A percentile compares a stretch with the other conserved stretches of the same genome.
Evolutionary conservation across 2,329 filamentous ascomycete species (phyloP).

Genomic region (Paraphaeosphaeria minitans): DNA sequence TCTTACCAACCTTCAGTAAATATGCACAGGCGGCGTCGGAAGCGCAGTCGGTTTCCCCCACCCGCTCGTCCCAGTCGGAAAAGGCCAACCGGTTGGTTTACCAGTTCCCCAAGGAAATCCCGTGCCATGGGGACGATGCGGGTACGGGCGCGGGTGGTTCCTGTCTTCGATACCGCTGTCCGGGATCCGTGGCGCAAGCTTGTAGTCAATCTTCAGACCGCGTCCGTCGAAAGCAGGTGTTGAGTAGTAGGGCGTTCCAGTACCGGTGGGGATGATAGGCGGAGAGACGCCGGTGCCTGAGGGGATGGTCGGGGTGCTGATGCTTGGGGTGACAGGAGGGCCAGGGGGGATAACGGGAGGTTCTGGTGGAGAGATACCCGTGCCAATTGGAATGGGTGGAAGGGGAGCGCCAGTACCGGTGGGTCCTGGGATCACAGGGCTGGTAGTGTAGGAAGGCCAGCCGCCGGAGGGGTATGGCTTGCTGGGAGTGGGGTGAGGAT

Average conservation of each 20-base stretch:
- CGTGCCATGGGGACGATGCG: neutral
- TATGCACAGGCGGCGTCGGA: neutral
- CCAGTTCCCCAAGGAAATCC: neutral
- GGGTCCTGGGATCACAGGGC: neutral
- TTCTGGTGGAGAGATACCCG: neutral
- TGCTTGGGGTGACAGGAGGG: neutral
- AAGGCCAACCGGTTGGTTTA: neutral
- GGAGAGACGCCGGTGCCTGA: neutral
- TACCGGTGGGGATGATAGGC: neutral
- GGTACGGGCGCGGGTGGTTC: neutral
- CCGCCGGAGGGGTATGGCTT: neutral
- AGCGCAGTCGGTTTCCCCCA: neutral
- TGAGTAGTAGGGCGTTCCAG: neutral
- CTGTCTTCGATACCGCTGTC: neutral
- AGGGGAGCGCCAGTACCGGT: neutral
- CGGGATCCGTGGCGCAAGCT: constrained; percentile 10
- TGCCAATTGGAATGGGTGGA: neutral
- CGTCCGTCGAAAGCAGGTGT: neutral
- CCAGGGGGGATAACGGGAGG: neutral
- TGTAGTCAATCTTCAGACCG: constrained; percentile 14
- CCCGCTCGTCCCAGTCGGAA: neutral
- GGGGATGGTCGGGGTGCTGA: neutral
- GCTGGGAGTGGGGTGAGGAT: neutral
- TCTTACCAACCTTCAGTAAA: neutral
- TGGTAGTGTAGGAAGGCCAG: neutral